Percentiles rank a stretch among this genome's conserved stretches.
These are phyloP conservation scores for Ascomycota sp. DNA, from an alignment of 2,329 filamentous ascomycete genomes.

Conservation along the genomic window DNA sequence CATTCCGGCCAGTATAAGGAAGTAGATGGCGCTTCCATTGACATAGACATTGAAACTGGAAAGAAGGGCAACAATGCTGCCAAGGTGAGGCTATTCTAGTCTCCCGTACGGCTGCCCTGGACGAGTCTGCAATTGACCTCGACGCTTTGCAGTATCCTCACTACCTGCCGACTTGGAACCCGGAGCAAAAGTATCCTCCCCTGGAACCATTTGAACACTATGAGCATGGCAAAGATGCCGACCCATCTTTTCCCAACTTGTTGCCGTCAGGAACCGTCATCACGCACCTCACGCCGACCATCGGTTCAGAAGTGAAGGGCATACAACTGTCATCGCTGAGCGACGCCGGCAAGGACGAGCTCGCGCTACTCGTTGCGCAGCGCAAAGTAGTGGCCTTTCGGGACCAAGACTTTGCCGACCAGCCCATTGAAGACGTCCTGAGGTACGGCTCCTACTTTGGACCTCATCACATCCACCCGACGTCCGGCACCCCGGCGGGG, in stretches of 20 bases:
- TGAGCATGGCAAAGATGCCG: constrained; percentile 56
- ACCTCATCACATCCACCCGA: constrained; percentile 61
- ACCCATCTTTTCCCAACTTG: constrained; percentile 45
- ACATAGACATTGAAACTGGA: constrained; percentile 9
- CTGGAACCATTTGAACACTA: constrained; percentile 47
- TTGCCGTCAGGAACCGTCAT: constrained; percentile 29
- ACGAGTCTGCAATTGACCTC: too few species aligned
- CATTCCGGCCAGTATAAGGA: constrained; percentile 11
- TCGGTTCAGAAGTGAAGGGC: constrained; percentile 48
- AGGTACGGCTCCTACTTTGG: constrained; percentile 56
- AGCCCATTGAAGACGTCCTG: constrained; percentile 47
- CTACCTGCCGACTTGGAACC: constrained; percentile 52
- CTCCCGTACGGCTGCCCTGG: too few species aligned
- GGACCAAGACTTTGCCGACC: constrained; percentile 47
- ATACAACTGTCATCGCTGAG: constrained; percentile 48
- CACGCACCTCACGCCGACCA: constrained; percentile 45
- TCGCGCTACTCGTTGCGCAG: constrained; percentile 52
- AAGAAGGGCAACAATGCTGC: constrained; percentile 8
- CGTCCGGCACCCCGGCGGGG: constrained; percentile 50
- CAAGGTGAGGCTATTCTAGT: too few species aligned
- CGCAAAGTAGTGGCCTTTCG: constrained; percentile 63
- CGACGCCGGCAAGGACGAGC: constrained; percentile 49
- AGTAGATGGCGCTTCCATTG: constrained; percentile 7
- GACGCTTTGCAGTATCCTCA: constrained; percentile 34
- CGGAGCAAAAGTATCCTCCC: constrained; percentile 39